Evolutionary conservation across 1,139 yeast species (phyloP).

Genomic region (Suhomyces chickasaworum): DNA sequence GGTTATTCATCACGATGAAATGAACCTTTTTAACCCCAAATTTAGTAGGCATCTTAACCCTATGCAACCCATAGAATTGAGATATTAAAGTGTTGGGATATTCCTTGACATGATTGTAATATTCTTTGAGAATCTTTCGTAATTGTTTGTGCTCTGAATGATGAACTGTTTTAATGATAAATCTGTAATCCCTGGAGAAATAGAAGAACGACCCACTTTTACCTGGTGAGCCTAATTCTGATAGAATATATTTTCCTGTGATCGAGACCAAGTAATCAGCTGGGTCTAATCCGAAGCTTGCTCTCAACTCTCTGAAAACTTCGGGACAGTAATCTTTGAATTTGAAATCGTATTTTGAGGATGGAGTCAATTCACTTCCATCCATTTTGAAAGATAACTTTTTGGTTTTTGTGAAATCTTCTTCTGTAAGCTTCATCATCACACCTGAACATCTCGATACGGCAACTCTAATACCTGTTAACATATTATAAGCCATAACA

Average conservation of each 20-base stretch:
- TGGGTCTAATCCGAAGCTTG: conserved; percentile 83
- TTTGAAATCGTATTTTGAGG: conserved; percentile 92
- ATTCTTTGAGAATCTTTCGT: conserved; percentile 71
- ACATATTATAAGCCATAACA: conserved; percentile 94
- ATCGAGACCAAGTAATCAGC: conserved; percentile 93
- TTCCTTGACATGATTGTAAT: conserved; percentile 75
- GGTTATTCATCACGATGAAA: conserved; percentile 94
- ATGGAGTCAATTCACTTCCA: conserved; percentile 89
- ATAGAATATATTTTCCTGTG: conserved; percentile 88
- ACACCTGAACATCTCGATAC: conserved; percentile 90
- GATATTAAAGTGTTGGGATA: conserved; percentile 89
- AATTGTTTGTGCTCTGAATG: conserved; percentile 89
- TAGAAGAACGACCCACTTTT: conserved; percentile 96
- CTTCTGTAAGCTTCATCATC: conserved; percentile 68
- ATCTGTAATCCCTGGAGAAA: conserved; percentile 89
- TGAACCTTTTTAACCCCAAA: conserved; percentile 66
- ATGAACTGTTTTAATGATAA: conserved; percentile 93
- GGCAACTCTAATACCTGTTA: conserved; percentile 94
- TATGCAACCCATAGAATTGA: conserved; percentile 93
- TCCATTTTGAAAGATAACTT: conserved; percentile 85
- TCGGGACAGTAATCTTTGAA: conserved; percentile 96
- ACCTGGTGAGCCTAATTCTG: conserved; percentile 95
- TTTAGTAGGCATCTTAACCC: conserved; percentile 82
- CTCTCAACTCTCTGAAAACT: conserved; percentile 84
- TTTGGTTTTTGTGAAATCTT: conserved; percentile 70